These are phyloP conservation scores for Mrakia blollopis DNA, from an alignment of 768 basidiomycete species.

Conservation along the genomic window DNA sequence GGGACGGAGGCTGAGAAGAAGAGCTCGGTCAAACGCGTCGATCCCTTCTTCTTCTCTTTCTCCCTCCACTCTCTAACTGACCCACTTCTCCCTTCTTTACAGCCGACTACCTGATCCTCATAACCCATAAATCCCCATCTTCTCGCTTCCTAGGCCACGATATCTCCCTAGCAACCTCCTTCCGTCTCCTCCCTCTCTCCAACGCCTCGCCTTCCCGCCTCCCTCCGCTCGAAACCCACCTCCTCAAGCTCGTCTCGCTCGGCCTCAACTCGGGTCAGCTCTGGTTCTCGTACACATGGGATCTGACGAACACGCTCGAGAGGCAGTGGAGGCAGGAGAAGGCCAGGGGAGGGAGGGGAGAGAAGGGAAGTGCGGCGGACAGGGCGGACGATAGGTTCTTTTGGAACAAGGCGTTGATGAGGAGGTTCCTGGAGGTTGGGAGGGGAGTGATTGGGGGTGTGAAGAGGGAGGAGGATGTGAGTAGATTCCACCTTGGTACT, in stretches of 20 bases:
- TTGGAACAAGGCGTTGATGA: constrained; percentile 82
- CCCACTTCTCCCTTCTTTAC: background rate
- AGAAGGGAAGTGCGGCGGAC: constrained; percentile 28
- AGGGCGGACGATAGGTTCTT: constrained; percentile 95
- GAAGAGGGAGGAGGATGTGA: constrained; percentile 49
- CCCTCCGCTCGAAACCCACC: constrained; percentile 76
- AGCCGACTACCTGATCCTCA: constrained; percentile 91
- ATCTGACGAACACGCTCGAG: constrained; percentile 82
- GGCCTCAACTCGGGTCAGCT: constrained; percentile 77
- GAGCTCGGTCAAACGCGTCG: constrained; percentile 10
- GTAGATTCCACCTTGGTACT: background rate
- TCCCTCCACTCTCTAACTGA: too few species aligned
- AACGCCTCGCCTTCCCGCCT: constrained; percentile 47
- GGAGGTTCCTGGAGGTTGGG: constrained; percentile 56
- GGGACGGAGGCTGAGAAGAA: too few species aligned
- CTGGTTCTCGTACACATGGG: constrained; percentile 84
- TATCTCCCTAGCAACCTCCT: constrained; percentile 83
- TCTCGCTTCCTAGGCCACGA: constrained; percentile 76
- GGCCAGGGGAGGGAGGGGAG: constrained; percentile 18
- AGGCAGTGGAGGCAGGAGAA: constrained; percentile 59
- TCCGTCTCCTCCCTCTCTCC: constrained; percentile 83
- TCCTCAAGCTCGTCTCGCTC: constrained; percentile 76
- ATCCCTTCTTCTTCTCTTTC: background rate
- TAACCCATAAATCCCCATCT: constrained; percentile 69
- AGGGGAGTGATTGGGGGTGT: constrained; percentile 53